Percentiles rank a stretch among this genome's conserved stretches.
phyloP scores from a whole-genome alignment of 176 grass and related monocot genomes.

The Oryza rufipogon region DNA sequence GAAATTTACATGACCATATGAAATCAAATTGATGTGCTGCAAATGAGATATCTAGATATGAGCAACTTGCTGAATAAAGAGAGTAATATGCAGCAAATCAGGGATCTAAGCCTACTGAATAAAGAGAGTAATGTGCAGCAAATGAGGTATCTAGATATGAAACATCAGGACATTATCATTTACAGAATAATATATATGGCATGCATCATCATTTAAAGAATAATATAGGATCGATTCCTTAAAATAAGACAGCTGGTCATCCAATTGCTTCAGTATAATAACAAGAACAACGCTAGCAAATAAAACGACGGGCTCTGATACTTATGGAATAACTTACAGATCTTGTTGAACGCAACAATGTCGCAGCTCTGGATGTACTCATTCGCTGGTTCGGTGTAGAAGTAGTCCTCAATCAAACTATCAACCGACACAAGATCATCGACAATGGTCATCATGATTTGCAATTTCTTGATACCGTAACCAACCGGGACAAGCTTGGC shows the following conservation, averaged over 20 bases:
- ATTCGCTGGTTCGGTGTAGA: slow-evolving; percentile 57
- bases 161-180: no score
- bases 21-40: not conserved
- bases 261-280: not conserved
- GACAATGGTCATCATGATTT: slow-evolving; percentile 98
- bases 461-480: slow-evolving; percentile 96
- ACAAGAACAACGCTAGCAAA: not conserved
- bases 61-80: not conserved
- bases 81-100: no score
- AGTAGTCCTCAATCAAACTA: slow-evolving; percentile 62
- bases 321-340: slow-evolving; percentile 54
- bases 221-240: no score
- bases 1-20: not conserved
- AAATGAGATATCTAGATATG: not conserved
- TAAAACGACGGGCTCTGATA: not conserved
- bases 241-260: not conserved
- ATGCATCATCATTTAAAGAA: no score
- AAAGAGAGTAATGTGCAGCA: no score
- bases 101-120: no score
- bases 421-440: slow-evolving; percentile 96
- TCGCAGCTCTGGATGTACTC: slow-evolving; percentile 98
- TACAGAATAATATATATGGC: no score
- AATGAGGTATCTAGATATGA: no score
- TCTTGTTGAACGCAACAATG: slow-evolving; percentile 97
- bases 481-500: slow-evolving; percentile 92